Base-by-base conservation (phyloP, 108 stramenopile species). In the Skeletonema potamos region DNA sequence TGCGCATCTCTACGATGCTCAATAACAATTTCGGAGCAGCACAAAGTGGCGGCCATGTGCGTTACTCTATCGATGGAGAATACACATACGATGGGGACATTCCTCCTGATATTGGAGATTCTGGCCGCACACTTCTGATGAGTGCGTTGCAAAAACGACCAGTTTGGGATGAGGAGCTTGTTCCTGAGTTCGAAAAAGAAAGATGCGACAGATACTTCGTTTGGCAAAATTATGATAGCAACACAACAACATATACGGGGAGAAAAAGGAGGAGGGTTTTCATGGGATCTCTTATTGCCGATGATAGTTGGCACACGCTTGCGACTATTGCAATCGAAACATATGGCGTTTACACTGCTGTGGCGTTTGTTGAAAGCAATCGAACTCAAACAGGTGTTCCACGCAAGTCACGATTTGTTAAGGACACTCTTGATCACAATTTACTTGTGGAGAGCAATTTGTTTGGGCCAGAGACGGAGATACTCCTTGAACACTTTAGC, bases 311-410 rank as follows among this genome's bases (percentile, higher is more conserved):
- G 76, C 81, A 90, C 37, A 58, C 79, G 2, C 39, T 90, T 2
- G 77, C 28, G 20, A 66, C 83, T 0, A 20, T 76, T 20, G 85
- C 89, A 56, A 78, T 79, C 36, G 89, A 90, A 77, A 73, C 48
- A 2, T 80, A 88, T 69, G 85, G 83, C 5, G 61, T 86, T 6
- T 90, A 86, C 46, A 34, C 80, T 46, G 76, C 77, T 1, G 75
- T 87, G 15, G 75, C 60, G 1, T 86, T 90, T 32, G 84, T 90
- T 4, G 89, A 90, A 62, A 71, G 72, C 76, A 88, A 90, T 68
- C 78, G 76, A 0, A 88, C 85, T 13, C 85, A 86, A 44, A 83
- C 54, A 39, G 70, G 48, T 24, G 46, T 58, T 36, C 72, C 78
- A 9, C 74, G 88, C 11, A 33, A 27, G 9, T 39, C 83, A 34